phyloP scores from a whole-genome alignment of 805 yeast species.

The Sungouiozyma intestinalis region DNA sequence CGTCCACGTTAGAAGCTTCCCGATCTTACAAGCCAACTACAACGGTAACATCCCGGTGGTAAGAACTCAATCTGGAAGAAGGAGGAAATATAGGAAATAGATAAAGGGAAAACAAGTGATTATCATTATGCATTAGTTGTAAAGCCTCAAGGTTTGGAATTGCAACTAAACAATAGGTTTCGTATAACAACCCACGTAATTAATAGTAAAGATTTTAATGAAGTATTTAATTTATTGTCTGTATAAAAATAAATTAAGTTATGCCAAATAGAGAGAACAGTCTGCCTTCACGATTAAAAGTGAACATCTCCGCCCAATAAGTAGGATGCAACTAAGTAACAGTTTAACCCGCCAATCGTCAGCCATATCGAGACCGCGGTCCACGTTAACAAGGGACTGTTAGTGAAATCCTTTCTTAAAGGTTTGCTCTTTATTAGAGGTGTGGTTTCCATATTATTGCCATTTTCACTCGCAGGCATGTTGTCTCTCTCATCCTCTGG shows the following conservation, averaged over 20 bases:
- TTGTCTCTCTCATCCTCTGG: conserved; percentile 19
- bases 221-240: not conserved
- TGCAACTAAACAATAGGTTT: too few relatives aligned
- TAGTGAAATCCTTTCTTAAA: conserved; percentile 51
- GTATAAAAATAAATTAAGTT: not conserved
- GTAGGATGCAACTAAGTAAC: conserved; percentile 51
- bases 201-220: not conserved
- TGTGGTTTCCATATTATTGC: conserved; percentile 15
- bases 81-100: conserved; percentile 20
- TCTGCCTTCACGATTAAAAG: conserved; percentile 20
- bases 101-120: too few relatives aligned
- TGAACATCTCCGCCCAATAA: conserved; percentile 43
- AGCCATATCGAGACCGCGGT: conserved; percentile 57
- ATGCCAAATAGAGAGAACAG: not conserved
- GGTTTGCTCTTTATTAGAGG: conserved; percentile 22
- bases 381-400: conserved; percentile 43
- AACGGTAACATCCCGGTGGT: conserved; percentile 69
- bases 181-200: too few relatives aligned
- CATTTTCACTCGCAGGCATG: conserved; percentile 4
- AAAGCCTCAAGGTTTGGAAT: too few relatives aligned
- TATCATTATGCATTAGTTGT: too few relatives aligned
- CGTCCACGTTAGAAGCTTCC: conserved; percentile 36
- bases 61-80: conserved; percentile 21
- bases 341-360: conserved; percentile 57
- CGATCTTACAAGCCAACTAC: conserved; percentile 64